Base-by-base conservation (phyloP, 768 basidiomycete genomes). In the Phylloporus sp. region DNA sequence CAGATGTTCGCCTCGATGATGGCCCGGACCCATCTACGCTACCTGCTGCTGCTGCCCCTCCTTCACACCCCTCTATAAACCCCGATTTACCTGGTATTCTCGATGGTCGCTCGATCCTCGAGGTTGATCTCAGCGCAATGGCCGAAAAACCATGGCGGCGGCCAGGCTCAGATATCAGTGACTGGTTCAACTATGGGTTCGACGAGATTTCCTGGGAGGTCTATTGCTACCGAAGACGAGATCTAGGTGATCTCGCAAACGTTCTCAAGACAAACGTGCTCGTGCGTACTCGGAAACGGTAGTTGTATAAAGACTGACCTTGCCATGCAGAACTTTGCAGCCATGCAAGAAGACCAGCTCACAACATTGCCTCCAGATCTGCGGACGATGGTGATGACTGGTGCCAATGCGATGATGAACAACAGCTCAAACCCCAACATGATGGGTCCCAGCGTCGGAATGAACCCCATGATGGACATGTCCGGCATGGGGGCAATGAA, bases 101-200 rank as follows among this genome's bases (percentile, higher is more conserved):
- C 39, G 81, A 90, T 61, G 83, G 91, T 10, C 85, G 80, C 46
- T 86, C 84, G 26, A 88, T 97, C 39, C 81, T 91, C 31, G 94
- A 97, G 49, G 78, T 93, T 24, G 95, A 97, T 65, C 60, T 95
- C 44, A 77, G 67, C 40, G 80, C 82, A 24, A 76, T 88, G 75
- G 71, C 78, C 9, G 88, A 91, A 55, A 95, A 95, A 63, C 85
- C 86, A 5, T 99, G 97, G 97, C 76, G 97, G 55, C 72, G 85
- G 52, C 88, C 94, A 8, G 97, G 97, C 29, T 85, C 90, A 5
- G 93, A 97, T 73, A 77, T 97, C 54, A 88, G 89, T 59, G 95
- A 97, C 73, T 99, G 94, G 88, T 99, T 99, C 72, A 98, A 99
- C 70, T 98, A 97, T 60, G 97, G 97, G 0, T 98, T 98, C 63